phyloP scores from a whole-genome alignment of 2,329 filamentous ascomycete genomes.

The Aspergillus fijiensis region DNA sequence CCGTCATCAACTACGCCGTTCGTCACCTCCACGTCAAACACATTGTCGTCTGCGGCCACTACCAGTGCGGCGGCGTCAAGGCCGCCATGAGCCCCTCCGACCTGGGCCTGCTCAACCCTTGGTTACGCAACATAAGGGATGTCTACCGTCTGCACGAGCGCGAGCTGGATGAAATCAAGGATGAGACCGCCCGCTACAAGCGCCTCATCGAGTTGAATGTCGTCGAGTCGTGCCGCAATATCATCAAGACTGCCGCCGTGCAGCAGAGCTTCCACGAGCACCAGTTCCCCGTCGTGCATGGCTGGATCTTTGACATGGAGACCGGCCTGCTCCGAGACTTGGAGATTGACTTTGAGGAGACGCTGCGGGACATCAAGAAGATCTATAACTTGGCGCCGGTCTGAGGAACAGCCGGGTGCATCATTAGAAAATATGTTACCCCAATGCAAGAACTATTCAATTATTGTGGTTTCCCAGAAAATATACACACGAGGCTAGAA shows the following conservation, averaged over 20 bases:
- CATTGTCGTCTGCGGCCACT: constrained; percentile 63
- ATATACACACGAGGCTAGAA: too few species aligned
- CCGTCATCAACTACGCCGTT: constrained; percentile 79
- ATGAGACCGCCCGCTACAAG: background rate
- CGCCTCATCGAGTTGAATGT: constrained; percentile 74
- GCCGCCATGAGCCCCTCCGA: constrained; percentile 57
- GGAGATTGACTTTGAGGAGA: constrained; percentile 35
- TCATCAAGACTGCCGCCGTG: constrained; percentile 68
- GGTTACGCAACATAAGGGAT: constrained; percentile 44
- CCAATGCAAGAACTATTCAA: too few species aligned
- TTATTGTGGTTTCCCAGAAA: too few species aligned
- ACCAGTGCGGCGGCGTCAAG: constrained; percentile 58
- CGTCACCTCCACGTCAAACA: constrained; percentile 66
- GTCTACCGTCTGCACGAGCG: constrained; percentile 48
- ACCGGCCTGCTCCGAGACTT: constrained; percentile 56
- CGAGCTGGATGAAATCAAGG: constrained; percentile 55
- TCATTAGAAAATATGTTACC: background rate
- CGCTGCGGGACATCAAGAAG: background rate
- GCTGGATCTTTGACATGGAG: constrained; percentile 70
- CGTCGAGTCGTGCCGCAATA: constrained; percentile 62
- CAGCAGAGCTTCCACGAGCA: constrained; percentile 69
- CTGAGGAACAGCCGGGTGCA: background rate
- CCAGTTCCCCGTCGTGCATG: constrained; percentile 73
- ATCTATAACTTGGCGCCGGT: background rate
- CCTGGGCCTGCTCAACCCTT: constrained; percentile 61